Base-by-base conservation (phyloP, 305 asterid genomes). In the Fraxinus angustifolia region DNA sequence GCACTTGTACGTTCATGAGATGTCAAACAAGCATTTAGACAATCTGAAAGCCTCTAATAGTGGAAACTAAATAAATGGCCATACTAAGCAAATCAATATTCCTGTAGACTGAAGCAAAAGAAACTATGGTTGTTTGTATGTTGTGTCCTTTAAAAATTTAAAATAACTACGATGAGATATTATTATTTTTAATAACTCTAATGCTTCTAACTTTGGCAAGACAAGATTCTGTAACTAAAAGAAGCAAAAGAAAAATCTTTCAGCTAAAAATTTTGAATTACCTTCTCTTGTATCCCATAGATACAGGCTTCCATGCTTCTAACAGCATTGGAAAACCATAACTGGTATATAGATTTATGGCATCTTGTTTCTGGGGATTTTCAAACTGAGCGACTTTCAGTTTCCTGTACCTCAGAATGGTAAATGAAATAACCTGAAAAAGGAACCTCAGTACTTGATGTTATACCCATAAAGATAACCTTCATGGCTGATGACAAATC, bases 241-340 rank as follows among this genome's bases (percentile, higher is more conserved):
- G 78, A 17, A 28, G 68, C 48, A 77, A 73, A 19, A 36, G 6
- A 19, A 36, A 42, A 31, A 12, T 17, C 30, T 30, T 74, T 68
- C 50, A 73, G 53, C 31, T 8, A 68, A 78, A 75, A 70, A 10
- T 36, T 34, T 40, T 65, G 23, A 71, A 83, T 72, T 89, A 95
- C 99, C 97, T 93, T 90, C 84, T 86, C 88, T 96, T 96, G 89
- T 88, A 90, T 68, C 98, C 99, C 97, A 96, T 89, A 14, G 98
- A 90, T 77, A 93, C 90, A 23, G 99, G 98, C 81, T 91, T 91
- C 99, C 99, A 94, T 72, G 98, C 98, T 89, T 94, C 91, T 78
- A 91, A 76, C 85, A 96, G 90, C 84, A 89, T 80, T 78, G 92
- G 81, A 80, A 90, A 83, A 75, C 78, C 73, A 77, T 68, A 79